A percentile compares a stretch with the other conserved stretches of the same genome.
Conservation (phyloP, 1,284 basidiomycete species). For the Stereum hirsutum region DNA sequence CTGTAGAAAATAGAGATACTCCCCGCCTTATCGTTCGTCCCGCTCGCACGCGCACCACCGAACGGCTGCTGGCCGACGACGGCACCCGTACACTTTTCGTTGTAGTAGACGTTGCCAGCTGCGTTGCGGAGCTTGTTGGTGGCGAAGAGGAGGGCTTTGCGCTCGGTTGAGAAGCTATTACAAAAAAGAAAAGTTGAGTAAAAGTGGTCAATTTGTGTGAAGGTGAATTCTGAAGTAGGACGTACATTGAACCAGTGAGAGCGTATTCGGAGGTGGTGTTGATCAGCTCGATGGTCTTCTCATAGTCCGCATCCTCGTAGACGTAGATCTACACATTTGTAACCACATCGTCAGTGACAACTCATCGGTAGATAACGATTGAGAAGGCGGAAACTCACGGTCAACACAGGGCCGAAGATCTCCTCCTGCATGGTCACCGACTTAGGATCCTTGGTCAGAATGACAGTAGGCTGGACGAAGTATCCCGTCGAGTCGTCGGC, state of each 20-base stretch:
- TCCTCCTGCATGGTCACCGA: conserved; percentile 92
- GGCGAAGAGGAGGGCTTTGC: conserved; percentile 67
- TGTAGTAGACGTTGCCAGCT: conserved; percentile 90
- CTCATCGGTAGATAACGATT: not conserved
- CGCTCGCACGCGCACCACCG: conserved; percentile 87
- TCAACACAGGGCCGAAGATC: conserved; percentile 95
- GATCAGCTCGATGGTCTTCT: conserved; percentile 81
- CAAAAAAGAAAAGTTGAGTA: not conserved
- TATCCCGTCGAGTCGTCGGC: conserved; percentile 89
- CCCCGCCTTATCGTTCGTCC: conserved; percentile 98
- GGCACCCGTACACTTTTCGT: conserved; percentile 95
- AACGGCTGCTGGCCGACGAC: conserved; percentile 97
- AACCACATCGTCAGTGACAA: not conserved
- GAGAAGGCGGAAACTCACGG: conserved; percentile 40
- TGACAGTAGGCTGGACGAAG: conserved; percentile 93
- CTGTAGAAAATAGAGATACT: conserved; percentile 86
- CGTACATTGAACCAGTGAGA: conserved; percentile 84
- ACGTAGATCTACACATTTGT: conserved; percentile 55
- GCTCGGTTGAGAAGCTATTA: conserved; percentile 72
- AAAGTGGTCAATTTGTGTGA: not conserved
- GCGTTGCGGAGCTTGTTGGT: conserved; percentile 79
- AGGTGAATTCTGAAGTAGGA: conserved; percentile 9
- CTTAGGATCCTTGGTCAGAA: conserved; percentile 87
- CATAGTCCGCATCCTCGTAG: conserved; percentile 78
- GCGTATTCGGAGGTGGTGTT: conserved; percentile 87